Base-by-base conservation (phyloP, 2,329 filamentous ascomycete species). In the Arthroderma uncinatum region DNA sequence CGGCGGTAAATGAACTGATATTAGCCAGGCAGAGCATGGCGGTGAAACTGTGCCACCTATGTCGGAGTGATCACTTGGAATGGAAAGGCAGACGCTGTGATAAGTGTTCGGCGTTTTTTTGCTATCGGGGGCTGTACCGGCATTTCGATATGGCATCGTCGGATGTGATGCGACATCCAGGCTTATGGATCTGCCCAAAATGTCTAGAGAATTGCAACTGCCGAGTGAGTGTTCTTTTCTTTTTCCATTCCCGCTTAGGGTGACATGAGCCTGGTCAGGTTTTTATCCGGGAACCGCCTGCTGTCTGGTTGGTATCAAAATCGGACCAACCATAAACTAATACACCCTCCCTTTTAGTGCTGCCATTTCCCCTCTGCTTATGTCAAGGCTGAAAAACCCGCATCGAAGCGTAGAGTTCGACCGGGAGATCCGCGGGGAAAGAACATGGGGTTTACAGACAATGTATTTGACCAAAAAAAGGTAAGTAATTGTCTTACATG, bases 401-500 rank as follows among this genome's bases (percentile, higher is more conserved):
- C 65, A 19, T 67, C 62, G 54, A 68, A 63, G 56, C 62, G 61
- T 36, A 64, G 68, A 23, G 63, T 71, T 23, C 70, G 68, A 54
- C 64, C 68, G 2, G 60, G 61, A 28, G 69, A 71, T 57, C 50
- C 66, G 21, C 64, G 69, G 16, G 68, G 69, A 1, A 68, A 68
- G 53, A 61, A 65, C 16, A 64, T 67, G 61, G 69, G 69, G 2
- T 71, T 71, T 62, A 66, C 67, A 5, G 69, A 71, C 56, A 71
- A 71, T 60, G 68, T 71, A 2, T 71, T 70, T 59, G 68, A 71
- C 57, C 67, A 70, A 55, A 70, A 67, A 59, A 61, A 68, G 57
- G 67, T 66, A 10, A 62, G 61, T 58, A 39, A 34, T 28, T 21
- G 19, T 42, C 36, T 44, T 55, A 12, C 19, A 30, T 2, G 12